A percentile compares a stretch with the other conserved stretches of the same genome.
Evolutionary conservation across 495 filamentous ascomycete genomes (phyloP).

Genomic region (Xylaria bambusicola): DNA sequence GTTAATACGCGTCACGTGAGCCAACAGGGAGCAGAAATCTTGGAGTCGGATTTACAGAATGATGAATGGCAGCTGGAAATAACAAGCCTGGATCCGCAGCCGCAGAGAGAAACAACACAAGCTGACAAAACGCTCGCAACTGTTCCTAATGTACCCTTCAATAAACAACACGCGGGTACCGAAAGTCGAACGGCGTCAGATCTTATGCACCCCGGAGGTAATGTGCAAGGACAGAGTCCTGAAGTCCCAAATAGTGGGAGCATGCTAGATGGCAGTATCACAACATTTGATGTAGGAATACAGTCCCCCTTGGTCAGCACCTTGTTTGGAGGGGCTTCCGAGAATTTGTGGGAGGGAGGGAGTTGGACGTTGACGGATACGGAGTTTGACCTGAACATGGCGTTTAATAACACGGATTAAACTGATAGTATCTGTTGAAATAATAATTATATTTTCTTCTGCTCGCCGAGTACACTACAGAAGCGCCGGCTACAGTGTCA

Average conservation of each 20-base stretch:
- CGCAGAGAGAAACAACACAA: background rate
- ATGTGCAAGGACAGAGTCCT: background rate
- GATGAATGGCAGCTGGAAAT: background rate
- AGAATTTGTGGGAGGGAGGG: background rate
- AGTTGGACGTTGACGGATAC: constrained; percentile 5
- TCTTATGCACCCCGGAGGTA: background rate
- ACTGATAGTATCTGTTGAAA: too few relatives aligned
- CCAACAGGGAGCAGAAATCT: background rate
- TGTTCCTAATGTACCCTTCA: too few relatives aligned
- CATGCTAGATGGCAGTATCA: background rate
- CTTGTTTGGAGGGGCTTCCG: background rate
- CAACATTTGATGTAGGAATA: background rate
- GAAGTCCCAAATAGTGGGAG: background rate
- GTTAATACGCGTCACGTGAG: background rate
- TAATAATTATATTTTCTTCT: too few relatives aligned
- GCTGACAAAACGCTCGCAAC: background rate
- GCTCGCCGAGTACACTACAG: too few relatives aligned
- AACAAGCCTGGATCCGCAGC: background rate
- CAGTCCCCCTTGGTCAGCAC: background rate
- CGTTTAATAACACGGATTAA: background rate
- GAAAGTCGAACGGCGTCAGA: background rate
- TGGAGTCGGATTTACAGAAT: too few relatives aligned
- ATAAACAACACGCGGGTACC: background rate
- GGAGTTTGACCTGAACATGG: constrained; percentile 7
- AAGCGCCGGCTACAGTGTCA: too few relatives aligned